phyloP scores from a whole-genome alignment of 495 filamentous ascomycete genomes.

The Lepraria neglecta region DNA sequence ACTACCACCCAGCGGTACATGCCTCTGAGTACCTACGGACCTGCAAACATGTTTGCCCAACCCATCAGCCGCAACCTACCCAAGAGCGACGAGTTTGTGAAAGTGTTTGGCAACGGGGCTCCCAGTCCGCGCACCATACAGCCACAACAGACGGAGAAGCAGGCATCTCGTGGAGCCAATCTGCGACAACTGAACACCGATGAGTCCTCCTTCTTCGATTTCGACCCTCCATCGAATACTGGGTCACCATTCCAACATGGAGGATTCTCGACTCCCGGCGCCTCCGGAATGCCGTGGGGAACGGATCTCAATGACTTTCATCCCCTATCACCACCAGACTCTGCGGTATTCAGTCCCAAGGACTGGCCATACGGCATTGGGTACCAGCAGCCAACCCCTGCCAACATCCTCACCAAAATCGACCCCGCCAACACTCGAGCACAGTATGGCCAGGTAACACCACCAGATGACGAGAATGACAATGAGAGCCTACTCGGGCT shows the following conservation, averaged over 20 bases:
- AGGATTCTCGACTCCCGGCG: slow-evolving; percentile 5
- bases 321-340: slow-evolving; percentile 23
- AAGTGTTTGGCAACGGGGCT: slow-evolving; percentile 13
- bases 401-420: slow-evolving; percentile 25
- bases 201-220: slow-evolving; percentile 20
- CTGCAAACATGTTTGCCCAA: slow-evolving; percentile 14
- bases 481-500: slow-evolving; percentile 18
- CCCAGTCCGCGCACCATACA: slow-evolving; percentile 6
- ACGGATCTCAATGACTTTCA: slow-evolving; percentile 11
- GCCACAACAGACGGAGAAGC: slow-evolving; percentile 11
- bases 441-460: slow-evolving; percentile 28
- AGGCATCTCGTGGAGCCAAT: background rate
- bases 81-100: slow-evolving; percentile 15
- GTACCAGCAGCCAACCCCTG: slow-evolving; percentile 10
- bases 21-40: background rate
- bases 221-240: slow-evolving; percentile 16
- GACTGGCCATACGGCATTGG: slow-evolving; percentile 18
- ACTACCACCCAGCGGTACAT: slow-evolving; percentile 7
- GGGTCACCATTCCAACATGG: slow-evolving; percentile 14
- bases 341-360: slow-evolving; percentile 19
- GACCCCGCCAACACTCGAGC: slow-evolving; percentile 17
- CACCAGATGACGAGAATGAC: slow-evolving; percentile 23
- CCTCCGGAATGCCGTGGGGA: slow-evolving; percentile 14
- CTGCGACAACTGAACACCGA: slow-evolving; percentile 14
- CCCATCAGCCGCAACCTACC: background rate